Conservation (phyloP, 2,329 filamentous ascomycete genomes). For the Gyromitra esculenta region DNA sequence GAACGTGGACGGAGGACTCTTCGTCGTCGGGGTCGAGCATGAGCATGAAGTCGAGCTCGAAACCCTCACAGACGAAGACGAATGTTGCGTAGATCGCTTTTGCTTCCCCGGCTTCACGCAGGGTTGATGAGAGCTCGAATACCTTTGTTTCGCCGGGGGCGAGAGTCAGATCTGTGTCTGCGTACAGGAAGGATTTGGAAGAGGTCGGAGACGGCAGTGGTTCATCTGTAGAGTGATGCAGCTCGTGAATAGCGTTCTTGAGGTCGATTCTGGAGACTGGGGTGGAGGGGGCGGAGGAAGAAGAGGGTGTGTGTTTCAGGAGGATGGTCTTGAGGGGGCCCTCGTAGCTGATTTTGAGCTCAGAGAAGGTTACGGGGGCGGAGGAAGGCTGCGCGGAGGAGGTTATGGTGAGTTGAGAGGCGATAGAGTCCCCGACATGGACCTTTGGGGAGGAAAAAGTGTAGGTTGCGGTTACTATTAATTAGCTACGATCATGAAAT, state of each 20-base stretch:
- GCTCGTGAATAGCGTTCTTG: conserved; percentile 51
- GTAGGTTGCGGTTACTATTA: conserved; percentile 65
- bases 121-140: conserved; percentile 75
- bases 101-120: conserved; percentile 84
- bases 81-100: conserved; percentile 73
- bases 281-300: neutral
- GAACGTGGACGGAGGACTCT: conserved; percentile 57
- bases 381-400: conserved; percentile 68
- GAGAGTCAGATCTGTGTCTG: conserved; percentile 69
- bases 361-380: conserved; percentile 65
- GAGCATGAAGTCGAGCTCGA: conserved; percentile 74
- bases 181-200: conserved; percentile 53
- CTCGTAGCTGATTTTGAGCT: conserved; percentile 67
- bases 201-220: conserved; percentile 53
- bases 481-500: conserved; percentile 28
- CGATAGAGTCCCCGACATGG: conserved; percentile 70
- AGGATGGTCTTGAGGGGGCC: conserved; percentile 69
- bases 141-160: conserved; percentile 74
- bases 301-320: conserved; percentile 60
- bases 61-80: conserved; percentile 71
- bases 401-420: conserved; percentile 68
- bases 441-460: conserved; percentile 69
- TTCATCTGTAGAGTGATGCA: conserved; percentile 39
- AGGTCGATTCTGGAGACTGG: conserved; percentile 44
- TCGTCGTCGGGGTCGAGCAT: conserved; percentile 60